Evolutionary conservation across 352 stramenopile genomes (phyloP).

Genomic region (Phytophthora pini): DNA sequence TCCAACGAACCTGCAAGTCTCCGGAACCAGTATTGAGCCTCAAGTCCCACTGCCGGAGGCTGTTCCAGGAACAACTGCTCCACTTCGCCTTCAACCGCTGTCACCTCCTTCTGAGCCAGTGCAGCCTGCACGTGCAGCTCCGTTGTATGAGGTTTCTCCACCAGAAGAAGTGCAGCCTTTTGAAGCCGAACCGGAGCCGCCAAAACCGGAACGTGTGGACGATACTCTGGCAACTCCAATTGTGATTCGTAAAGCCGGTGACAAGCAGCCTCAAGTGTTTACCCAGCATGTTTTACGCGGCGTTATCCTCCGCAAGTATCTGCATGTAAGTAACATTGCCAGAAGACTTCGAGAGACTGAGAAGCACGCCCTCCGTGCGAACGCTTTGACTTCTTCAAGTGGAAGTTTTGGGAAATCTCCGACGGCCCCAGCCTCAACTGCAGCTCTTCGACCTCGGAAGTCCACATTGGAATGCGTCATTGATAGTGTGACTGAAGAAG

Average conservation of each 20-base stretch:
- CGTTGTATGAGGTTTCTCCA: background rate
- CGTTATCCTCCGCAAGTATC: conserved; percentile 72
- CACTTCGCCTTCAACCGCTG: conserved; percentile 20
- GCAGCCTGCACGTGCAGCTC: background rate
- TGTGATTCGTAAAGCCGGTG: conserved; percentile 41
- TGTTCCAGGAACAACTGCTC: conserved; percentile 5
- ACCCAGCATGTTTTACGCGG: conserved; percentile 63
- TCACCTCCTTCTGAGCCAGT: background rate
- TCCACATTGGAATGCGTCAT: conserved; percentile 19
- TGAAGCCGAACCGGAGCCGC: conserved; percentile 4
- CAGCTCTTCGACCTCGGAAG: conserved; percentile 8
- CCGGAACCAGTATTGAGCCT: conserved; percentile 7
- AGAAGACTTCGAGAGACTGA: conserved; percentile 72
- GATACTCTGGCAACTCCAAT: conserved; percentile 41
- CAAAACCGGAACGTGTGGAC: conserved; percentile 14
- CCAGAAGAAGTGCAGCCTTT: conserved; percentile 3
- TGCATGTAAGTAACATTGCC: conserved; percentile 69
- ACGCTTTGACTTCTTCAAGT: conserved; percentile 22
- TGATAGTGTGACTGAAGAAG: conserved; percentile 16
- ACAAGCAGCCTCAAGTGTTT: conserved; percentile 46
- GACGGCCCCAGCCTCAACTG: background rate
- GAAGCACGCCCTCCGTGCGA: conserved; percentile 48
- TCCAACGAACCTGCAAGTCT: conserved; percentile 3
- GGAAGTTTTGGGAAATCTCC: conserved; percentile 15
- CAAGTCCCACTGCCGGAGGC: background rate